These are phyloP conservation scores for Boletellus sp. DNA, from an alignment of 1,284 basidiomycete species.

Conservation along the genomic window DNA sequence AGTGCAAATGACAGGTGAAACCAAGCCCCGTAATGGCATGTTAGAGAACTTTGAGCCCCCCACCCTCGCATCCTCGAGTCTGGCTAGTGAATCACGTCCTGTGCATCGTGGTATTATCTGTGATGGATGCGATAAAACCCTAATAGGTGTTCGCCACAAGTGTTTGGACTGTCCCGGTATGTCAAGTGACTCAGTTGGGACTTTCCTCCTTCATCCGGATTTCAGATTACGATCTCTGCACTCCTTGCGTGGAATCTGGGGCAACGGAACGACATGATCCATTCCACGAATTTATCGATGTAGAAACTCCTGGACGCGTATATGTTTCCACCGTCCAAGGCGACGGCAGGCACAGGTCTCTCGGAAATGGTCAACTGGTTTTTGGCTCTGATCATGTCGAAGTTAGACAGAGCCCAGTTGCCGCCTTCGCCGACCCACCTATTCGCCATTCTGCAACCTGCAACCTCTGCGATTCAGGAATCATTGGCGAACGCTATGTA, in stretches of 20 bases:
- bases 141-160: conserved; percentile 68
- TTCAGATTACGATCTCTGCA: conserved; percentile 71
- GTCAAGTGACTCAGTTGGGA: conserved; percentile 13
- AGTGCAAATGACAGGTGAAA: neutral
- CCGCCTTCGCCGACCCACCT: conserved; percentile 14
- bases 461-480: conserved; percentile 71
- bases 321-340: conserved; percentile 58
- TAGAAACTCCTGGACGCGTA: conserved; percentile 60
- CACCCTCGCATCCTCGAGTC: neutral
- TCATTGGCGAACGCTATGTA: conserved; percentile 67
- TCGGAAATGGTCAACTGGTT: conserved; percentile 1
- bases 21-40: neutral
- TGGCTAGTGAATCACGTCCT: neutral
- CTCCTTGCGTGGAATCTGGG: conserved; percentile 46
- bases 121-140: conserved; percentile 51
- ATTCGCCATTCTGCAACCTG: conserved; percentile 61
- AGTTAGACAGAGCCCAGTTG: neutral
- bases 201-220: neutral
- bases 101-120: conserved; percentile 24
- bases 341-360: conserved; percentile 21
- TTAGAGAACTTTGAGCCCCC: neutral
- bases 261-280: conserved; percentile 48
- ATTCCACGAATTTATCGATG: conserved; percentile 67
- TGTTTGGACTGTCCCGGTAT: conserved; percentile 69
- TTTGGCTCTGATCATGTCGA: conserved; percentile 4